phyloP scores from a whole-genome alignment of 2,329 filamentous ascomycete genomes.

The Talaromyces pinophilus region DNA sequence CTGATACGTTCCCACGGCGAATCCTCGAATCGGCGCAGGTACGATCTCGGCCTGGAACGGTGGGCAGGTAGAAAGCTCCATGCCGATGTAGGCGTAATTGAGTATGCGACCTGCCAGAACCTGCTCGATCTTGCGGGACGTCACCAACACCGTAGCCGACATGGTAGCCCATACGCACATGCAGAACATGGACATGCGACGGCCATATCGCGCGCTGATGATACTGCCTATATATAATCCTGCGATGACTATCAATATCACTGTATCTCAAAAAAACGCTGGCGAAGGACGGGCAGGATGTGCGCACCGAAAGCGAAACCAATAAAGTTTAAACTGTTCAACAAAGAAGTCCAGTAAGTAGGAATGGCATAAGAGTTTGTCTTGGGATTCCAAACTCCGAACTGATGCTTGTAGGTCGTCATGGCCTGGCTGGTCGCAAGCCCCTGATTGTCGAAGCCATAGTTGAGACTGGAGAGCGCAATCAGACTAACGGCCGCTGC shows the following conservation, averaged over 20 bases:
- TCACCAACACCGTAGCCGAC: slow-evolving; percentile 20
- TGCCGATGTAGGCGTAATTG: slow-evolving; percentile 23
- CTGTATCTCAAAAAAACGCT: background rate
- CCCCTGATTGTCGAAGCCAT: slow-evolving; percentile 46
- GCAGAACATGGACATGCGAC: slow-evolving; percentile 23
- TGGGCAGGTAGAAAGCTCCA: slow-evolving; percentile 23
- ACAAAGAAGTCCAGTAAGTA: slow-evolving; percentile 39
- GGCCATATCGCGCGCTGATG: slow-evolving; percentile 21
- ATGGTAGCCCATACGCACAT: slow-evolving; percentile 23
- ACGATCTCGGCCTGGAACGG: slow-evolving; percentile 23
- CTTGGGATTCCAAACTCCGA: slow-evolving; percentile 34
- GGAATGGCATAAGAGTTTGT: slow-evolving; percentile 32
- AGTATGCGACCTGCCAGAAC: slow-evolving; percentile 21
- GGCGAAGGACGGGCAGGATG: background rate
- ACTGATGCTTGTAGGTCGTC: slow-evolving; percentile 38
- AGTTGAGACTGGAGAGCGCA: slow-evolving; percentile 43
- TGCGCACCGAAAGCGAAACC: slow-evolving; percentile 37
- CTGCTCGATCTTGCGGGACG: slow-evolving; percentile 19
- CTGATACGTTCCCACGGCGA: slow-evolving; percentile 23
- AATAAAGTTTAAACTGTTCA: slow-evolving; percentile 42
- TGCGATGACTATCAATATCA: slow-evolving; percentile 1
- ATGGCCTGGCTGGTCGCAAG: slow-evolving; percentile 44
- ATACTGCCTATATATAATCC: slow-evolving; percentile 20
- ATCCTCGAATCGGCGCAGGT: slow-evolving; percentile 22
- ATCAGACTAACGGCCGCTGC: slow-evolving; percentile 31